Evolutionary conservation across 305 asterid genomes (phyloP), one percentile per base, ranked within the genome.

Genomic region (Fraxinus sp.): DNA sequence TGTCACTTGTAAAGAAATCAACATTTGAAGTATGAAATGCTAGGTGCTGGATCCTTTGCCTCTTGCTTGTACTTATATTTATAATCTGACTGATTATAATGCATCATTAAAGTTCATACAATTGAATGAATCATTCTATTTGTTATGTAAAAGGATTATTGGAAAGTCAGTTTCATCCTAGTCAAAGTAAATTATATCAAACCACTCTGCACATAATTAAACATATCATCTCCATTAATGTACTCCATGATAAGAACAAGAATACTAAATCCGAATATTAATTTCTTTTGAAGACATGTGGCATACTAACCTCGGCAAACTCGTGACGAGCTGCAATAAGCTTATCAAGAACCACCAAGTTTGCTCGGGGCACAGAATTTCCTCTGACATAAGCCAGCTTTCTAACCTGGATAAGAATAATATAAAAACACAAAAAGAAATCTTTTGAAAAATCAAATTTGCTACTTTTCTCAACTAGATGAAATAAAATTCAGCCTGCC

Each of bases 251-350:
- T 30, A 30, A 11, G 75, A 68, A 68, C 36, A 30, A 11, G 37
- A 68, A 68, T 26, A 28, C n/a, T 30, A 68, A 10, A 68, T 68
- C 36, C 10, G 11, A 68, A 28, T 14, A 18, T 78, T 39, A 66
- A 28, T 9, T 24, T 20, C 32, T 18, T 9, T 36, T 5, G 73
- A 82, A 83, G 68, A 72, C 32, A 28, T 62, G 35, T 30, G 33
- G 44, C 36, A 55, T 28, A 52, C 85, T 88, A 85, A 96, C 98
- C 99, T 94, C 93, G 75, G 99, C 89, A 85, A 96, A 89, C 85
- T 96, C 97, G 77, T 94, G 98, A 76, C 99, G 97, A 36, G 97
- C 91, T 30, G 94, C 92, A 86, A 94, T 91, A 85, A 96, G 95
- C 86, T 92, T 93, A 85, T 96, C 96, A 80, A 96, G 97, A 81